Base-by-base conservation (phyloP, 1,284 basidiomycete species). In the Apiotrichum porosum region DNA sequence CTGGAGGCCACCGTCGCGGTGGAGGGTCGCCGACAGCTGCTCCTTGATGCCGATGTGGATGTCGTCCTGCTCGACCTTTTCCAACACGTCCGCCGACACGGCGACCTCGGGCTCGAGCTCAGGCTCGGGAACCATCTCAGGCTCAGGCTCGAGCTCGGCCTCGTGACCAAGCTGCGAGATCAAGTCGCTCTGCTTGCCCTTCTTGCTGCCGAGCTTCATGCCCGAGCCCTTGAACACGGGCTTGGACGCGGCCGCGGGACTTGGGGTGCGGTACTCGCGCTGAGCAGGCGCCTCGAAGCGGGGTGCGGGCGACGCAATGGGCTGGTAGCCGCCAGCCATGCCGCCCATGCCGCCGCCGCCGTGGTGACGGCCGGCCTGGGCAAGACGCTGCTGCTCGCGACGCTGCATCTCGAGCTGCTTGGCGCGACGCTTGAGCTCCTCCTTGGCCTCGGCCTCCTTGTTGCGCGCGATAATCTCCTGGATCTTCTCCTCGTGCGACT, bases 401-500 rank as follows among this genome's bases (percentile, higher is more conserved):
- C 94, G 83, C 71, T 98, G 95, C 83, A 97, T 88, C 73, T 99
- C 95, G 61, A 99, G 84, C 70, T 97, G 93, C 72, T 97, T 95
- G 3, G 95, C 94, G 34, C 94, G 85, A 43, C 95, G 84, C 74
- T 97, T 98, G 68, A 99, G 85, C 71, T 97, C 95, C 72, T 99
- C 95, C 73, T 98, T 98, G 4, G 95, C 95, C 69, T 99, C 95
- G 19, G 91, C 89, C 76, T 98, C 94, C 77, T 98, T 98, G 79
- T 98, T 98, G 83, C 87, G 80, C 18, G 92, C 88, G 62, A 98
- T 99, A 71, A 98, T 98, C 65, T 98, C 95, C 70, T 98, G 93
- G 57, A 99, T 97, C 78, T 97, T 97, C 77, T 99, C 95, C 73
- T 98, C 95, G 75, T 99, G 95, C 74, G 86, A 90, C 77, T 98